Conservation (phyloP, 2,329 filamentous ascomycete genomes). For the Colletotrichum eremochloae region DNA sequence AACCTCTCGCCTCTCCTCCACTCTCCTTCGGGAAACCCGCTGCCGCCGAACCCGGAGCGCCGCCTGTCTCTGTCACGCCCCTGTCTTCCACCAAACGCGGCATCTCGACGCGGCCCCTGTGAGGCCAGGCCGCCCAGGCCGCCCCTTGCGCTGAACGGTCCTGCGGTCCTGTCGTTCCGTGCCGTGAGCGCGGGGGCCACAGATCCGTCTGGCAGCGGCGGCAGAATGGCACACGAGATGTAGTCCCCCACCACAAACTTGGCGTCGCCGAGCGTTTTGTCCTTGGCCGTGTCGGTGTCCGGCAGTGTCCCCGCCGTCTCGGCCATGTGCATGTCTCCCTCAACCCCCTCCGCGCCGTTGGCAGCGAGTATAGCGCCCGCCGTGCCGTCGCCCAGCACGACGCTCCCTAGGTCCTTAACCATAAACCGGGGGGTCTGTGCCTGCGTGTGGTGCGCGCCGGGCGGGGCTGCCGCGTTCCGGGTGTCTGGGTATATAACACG, state of each 20-base stretch:
- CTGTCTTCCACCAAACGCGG: slow-evolving; percentile 48
- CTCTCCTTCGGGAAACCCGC: slow-evolving; percentile 65
- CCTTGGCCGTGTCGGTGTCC: slow-evolving; percentile 44
- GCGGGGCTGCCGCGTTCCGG: slow-evolving; percentile 46
- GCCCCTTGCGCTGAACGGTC: slow-evolving; percentile 52
- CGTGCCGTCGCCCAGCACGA: slow-evolving; percentile 74
- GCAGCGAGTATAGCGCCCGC: slow-evolving; percentile 60
- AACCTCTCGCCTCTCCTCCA: slow-evolving; percentile 76
- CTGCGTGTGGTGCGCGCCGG: slow-evolving; percentile 54
- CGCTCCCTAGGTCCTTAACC: slow-evolving; percentile 84
- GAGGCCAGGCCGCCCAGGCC: slow-evolving; percentile 6
- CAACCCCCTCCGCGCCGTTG: slow-evolving; percentile 51
- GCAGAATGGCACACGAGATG: slow-evolving; percentile 84
- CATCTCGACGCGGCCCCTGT: slow-evolving; percentile 35
- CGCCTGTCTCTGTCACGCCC: slow-evolving; percentile 54
- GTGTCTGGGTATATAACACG: slow-evolving; percentile 88
- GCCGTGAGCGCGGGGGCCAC: slow-evolving; percentile 74
- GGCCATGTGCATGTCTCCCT: slow-evolving; percentile 43
- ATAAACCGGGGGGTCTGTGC: slow-evolving; percentile 70
- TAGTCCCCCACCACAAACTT: slow-evolving; percentile 92
- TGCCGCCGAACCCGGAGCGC: slow-evolving; percentile 53
- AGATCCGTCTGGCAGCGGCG: slow-evolving; percentile 79
- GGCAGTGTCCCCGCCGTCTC: slow-evolving; percentile 8
- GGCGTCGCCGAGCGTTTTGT: slow-evolving; percentile 81
- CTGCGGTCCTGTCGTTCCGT: slow-evolving; percentile 58